These are phyloP conservation scores for Pinus taeda DNA, from an alignment of 75 land plant genomes.

Conservation along the genomic window DNA sequence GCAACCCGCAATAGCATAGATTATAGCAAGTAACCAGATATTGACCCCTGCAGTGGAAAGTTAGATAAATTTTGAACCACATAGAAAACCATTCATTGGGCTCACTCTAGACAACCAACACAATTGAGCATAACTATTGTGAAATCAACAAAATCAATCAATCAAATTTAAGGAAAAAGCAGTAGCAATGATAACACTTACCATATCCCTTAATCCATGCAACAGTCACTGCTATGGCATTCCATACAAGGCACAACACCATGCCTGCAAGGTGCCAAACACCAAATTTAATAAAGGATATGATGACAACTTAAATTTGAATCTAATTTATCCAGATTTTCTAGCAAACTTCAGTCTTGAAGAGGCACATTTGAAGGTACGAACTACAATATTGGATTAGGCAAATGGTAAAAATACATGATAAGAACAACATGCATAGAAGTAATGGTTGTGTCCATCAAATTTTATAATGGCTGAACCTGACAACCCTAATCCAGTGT, in stretches of 20 bases:
- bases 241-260: slow-evolving; percentile 73
- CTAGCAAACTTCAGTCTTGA: neutral
- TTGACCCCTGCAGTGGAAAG: slow-evolving; percentile 54
- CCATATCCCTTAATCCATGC: slow-evolving; percentile 85
- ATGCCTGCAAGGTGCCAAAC: slow-evolving; percentile 52
- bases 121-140: neutral
- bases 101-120: neutral
- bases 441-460: too few species aligned
- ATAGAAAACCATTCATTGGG: neutral
- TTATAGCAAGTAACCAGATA: slow-evolving; percentile 81
- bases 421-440: too few species aligned
- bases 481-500: too few species aligned
- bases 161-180: neutral
- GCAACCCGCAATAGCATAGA: slow-evolving; percentile 67
- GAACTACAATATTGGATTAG: neutral
- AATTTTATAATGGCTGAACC: too few species aligned
- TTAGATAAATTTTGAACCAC: neutral
- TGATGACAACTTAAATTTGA: neutral
- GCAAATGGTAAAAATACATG: neutral
- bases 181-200: slow-evolving; percentile 12
- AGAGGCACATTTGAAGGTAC: neutral
- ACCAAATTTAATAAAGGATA: neutral
- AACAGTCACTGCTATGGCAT: slow-evolving; percentile 77
- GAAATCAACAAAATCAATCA: neutral
- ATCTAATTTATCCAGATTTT: neutral